A percentile compares a stretch with the other conserved stretches of the same genome.
Conservation (phyloP, 257 asterid species). For the Misopates orontium region DNA sequence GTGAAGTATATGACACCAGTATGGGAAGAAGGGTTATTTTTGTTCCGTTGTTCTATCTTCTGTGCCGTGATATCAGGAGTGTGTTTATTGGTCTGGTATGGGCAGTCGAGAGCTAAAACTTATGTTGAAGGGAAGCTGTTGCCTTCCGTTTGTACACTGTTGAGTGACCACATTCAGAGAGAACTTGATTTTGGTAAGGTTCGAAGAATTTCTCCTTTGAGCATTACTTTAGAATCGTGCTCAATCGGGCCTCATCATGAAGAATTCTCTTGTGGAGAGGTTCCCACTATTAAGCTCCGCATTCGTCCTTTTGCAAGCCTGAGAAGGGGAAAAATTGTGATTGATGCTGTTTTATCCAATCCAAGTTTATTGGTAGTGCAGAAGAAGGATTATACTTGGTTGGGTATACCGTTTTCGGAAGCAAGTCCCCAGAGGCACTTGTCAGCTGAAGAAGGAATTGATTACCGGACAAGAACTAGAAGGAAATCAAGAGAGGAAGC, state of each 20-base stretch:
- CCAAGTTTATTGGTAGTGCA: slow-evolving; percentile 83
- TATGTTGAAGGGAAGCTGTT: slow-evolving; percentile 72
- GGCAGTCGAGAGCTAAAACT: slow-evolving; percentile 72
- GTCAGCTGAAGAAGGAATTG: slow-evolving; percentile 91
- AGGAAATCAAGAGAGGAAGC: slow-evolving; percentile 89
- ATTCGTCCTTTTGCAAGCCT: slow-evolving; percentile 90
- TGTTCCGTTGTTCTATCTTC: slow-evolving; percentile 78
- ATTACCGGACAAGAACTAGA: slow-evolving; percentile 79
- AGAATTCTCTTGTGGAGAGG: slow-evolving; percentile 95
- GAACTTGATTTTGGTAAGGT: slow-evolving; percentile 91
- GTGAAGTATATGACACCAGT: slow-evolving; percentile 65
- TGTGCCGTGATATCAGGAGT: slow-evolving; percentile 81
- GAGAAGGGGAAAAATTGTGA: slow-evolving; percentile 84
- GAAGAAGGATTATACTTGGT: slow-evolving; percentile 81
- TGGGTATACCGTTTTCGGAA: slow-evolving; percentile 85
- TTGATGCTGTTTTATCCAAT: slow-evolving; percentile 78
- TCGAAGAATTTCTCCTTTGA: slow-evolving; percentile 81
- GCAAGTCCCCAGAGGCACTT: slow-evolving; percentile 63
- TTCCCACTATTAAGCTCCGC: slow-evolving; percentile 73
- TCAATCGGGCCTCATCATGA: slow-evolving; percentile 83
- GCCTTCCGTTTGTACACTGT: slow-evolving; percentile 72
- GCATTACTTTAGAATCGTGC: slow-evolving; percentile 92
- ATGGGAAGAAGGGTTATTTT: slow-evolving; percentile 89
- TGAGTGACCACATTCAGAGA: slow-evolving; percentile 74
- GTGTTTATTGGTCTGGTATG: slow-evolving; percentile 81